Conservation (phyloP, 176 grass and related monocot genomes). For the Hsuehochloa calcarea region DNA sequence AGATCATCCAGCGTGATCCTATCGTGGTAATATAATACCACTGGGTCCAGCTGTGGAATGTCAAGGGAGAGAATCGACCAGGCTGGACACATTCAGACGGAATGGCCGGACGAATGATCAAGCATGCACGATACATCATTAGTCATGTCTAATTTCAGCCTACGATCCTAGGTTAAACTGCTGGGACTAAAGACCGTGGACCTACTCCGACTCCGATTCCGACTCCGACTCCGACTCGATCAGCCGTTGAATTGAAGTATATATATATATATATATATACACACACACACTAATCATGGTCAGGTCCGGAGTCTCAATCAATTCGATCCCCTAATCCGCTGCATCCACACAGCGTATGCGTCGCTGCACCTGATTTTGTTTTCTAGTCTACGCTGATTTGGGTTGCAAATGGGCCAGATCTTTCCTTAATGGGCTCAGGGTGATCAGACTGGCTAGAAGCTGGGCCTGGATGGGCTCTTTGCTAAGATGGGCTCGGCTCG, state of each 20-base stretch:
- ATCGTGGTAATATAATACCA: too few relatives aligned
- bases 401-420: neutral
- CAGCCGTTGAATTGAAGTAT: too few relatives aligned
- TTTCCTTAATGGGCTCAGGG: neutral
- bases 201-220: too few relatives aligned
- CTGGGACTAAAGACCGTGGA: neutral
- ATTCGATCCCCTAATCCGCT: neutral
- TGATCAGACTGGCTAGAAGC: too few relatives aligned
- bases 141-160: too few relatives aligned
- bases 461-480: neutral
- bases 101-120: neutral
- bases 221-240: neutral
- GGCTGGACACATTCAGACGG: neutral
- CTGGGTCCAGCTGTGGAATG: too few relatives aligned
- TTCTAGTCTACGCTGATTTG: neutral
- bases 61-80: neutral
- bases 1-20: too few relatives aligned
- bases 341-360: too few relatives aligned
- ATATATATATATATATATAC: too few relatives aligned
- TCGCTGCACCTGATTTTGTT: too few relatives aligned
- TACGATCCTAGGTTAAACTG: neutral
- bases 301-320: neutral
- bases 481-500: too few relatives aligned
- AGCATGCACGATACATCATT: neutral
- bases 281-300: too few relatives aligned